Evolutionary conservation across 345 rosid species (phyloP).

Genomic region (Sapria himalayana): DNA sequence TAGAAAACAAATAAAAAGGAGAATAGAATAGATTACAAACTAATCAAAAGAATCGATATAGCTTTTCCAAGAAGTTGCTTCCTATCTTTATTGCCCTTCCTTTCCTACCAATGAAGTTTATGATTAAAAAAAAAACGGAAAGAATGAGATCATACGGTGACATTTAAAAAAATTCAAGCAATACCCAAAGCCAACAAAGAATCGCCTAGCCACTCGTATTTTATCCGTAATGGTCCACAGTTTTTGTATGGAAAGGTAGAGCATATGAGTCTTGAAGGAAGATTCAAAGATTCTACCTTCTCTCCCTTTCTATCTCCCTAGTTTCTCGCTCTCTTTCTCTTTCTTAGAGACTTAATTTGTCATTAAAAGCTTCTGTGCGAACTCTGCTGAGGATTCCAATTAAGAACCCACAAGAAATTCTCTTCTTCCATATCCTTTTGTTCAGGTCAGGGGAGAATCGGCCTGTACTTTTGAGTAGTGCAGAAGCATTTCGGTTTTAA

Average conservation of each 20-base stretch:
- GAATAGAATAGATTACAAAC: no score
- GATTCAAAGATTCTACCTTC: neutral
- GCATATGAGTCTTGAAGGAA: constrained; percentile 6
- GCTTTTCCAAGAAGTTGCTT: no score
- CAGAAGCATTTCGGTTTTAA: constrained; percentile 24
- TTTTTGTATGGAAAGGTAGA: neutral
- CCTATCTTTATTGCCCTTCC: no score
- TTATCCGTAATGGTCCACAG: neutral
- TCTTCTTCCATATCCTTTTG: constrained; percentile 16
- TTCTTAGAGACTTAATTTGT: neutral
- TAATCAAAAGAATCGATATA: no score
- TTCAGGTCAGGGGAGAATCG: constrained; percentile 20
- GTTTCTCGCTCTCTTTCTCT: constrained; percentile 1
- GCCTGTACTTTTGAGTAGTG: constrained; percentile 22
- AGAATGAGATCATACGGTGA: no score
- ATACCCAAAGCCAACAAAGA: no score
- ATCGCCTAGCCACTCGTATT: no score
- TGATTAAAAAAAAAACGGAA: no score
- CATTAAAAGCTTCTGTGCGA: constrained; percentile 7
- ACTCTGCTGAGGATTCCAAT: constrained; percentile 15
- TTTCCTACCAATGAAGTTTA: no score
- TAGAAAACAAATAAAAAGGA: no score
- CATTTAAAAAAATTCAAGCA: no score
- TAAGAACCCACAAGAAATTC: constrained; percentile 8
- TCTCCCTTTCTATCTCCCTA: neutral